Evolutionary conservation across 768 basidiomycete species (phyloP), one percentile per base, ranked within the genome.

Genomic region (Panus rudis): DNA sequence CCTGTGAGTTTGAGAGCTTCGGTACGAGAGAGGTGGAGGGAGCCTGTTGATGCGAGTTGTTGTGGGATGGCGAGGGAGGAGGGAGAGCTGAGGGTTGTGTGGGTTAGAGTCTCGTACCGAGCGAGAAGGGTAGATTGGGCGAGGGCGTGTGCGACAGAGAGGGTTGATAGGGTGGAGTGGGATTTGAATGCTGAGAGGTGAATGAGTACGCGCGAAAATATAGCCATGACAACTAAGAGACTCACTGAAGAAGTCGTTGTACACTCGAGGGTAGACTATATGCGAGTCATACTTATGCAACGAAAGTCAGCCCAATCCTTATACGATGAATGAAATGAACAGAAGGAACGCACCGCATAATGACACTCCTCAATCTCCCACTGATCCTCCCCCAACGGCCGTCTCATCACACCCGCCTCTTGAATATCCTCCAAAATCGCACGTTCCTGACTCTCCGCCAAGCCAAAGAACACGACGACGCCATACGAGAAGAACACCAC

Each of bases 291-390:
- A 86, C 88, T 51, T 32, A 2, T 88, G 47, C 2, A 6, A n/a
- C 47, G 23, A 16, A 41, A 47, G 39, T 42, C n/a, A 44, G 32
- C 19, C 42, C 25, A 42, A 40, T 33, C 45, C 17, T 39, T 25
- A 22, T 27, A 37, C 23, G 20, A n/a, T n/a, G 13, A 26, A 30
- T 33, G 22, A 25, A 32, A 37, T 42, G 16, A 35, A 54, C 19
- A 41, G 39, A 38, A 20, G n/a, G 19, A 10, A 71, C 78, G 22
- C 57, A 91, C 90, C 10, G 76, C 72, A 64, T 81, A 96, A 67
- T 96, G 92, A 52, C 86, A 94, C 55, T 92, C 84, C 60, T 97
- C 93, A 16, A 93, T 71, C 57, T 96, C 91, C 92, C 92, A 93
- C 50, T 84, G 75, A 8, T 73, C 75, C 57, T 88, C 78, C 6